These are phyloP conservation scores for Pterocarpus macrocarpus DNA, from an alignment of 306 rosid genomes.

Conservation along the genomic window DNA sequence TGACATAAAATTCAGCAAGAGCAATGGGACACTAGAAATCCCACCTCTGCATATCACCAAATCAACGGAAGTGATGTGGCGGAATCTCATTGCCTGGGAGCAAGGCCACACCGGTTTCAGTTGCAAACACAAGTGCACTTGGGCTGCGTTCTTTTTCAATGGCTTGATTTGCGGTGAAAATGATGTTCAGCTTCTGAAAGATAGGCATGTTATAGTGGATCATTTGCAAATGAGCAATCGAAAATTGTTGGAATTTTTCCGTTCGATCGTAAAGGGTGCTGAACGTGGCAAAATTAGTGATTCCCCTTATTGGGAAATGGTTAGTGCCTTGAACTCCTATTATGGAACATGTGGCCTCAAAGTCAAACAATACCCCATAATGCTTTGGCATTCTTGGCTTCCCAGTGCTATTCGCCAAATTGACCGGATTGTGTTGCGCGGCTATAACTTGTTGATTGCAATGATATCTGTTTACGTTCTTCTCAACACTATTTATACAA, in stretches of 20 bases:
- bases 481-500: too few relatives aligned
- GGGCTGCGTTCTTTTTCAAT: background rate
- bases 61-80: background rate
- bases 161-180: slow-evolving; percentile 29
- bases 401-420: background rate
- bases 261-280: background rate
- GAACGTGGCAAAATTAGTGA: background rate
- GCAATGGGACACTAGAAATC: background rate
- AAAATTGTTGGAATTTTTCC: background rate
- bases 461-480: too few relatives aligned
- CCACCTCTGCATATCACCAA: background rate
- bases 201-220: background rate
- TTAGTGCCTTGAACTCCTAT: background rate
- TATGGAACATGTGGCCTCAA: background rate
- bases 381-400: background rate
- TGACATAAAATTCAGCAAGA: background rate
- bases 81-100: background rate
- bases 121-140: background rate
- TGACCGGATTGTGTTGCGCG: background rate
- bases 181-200: slow-evolving; percentile 25
- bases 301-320: background rate
- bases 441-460: background rate
- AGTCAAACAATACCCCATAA: background rate
- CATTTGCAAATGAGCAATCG: background rate
- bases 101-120: background rate